phyloP scores from a whole-genome alignment of 768 basidiomycete species.

The Lactarius psammicola region DNA sequence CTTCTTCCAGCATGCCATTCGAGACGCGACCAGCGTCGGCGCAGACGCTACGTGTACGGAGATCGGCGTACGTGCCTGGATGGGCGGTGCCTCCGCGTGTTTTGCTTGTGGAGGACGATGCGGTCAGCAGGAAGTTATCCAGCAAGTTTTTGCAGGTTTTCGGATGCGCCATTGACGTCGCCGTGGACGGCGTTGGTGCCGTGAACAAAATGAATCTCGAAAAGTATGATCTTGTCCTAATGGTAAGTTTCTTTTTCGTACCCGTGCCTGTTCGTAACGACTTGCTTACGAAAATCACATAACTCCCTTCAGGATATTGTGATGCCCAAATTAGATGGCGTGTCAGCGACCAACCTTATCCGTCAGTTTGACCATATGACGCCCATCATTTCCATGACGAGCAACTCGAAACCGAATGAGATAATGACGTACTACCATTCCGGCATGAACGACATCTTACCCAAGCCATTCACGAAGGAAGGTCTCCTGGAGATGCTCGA shows the following conservation, averaged over 20 bases:
- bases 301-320: constrained; percentile 73
- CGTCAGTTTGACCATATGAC: constrained; percentile 94
- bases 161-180: constrained; percentile 92
- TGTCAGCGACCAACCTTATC: constrained; percentile 89
- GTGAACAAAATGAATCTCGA: constrained; percentile 96
- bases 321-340: constrained; percentile 86
- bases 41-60: constrained; percentile 62
- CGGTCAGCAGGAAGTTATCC: constrained; percentile 81
- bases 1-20: constrained; percentile 23
- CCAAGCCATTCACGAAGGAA: constrained; percentile 97
- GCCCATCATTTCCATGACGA: constrained; percentile 98
- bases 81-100: constrained; percentile 93
- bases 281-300: constrained; percentile 9
- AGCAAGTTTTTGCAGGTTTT: constrained; percentile 95
- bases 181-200: constrained; percentile 88
- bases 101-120: constrained; percentile 93
- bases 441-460: constrained; percentile 95
- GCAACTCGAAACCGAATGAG: constrained; percentile 89
- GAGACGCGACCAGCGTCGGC: constrained; percentile 28
- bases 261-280: constrained; percentile 6
- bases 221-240: constrained; percentile 93
- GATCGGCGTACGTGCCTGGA: constrained; percentile 80
- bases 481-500: constrained; percentile 91
- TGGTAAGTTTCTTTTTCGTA: constrained; percentile 60
- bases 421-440: constrained; percentile 88